These are phyloP conservation scores for Penicillium crystallinum DNA, from an alignment of 495 filamentous ascomycete species.

Conservation along the genomic window DNA sequence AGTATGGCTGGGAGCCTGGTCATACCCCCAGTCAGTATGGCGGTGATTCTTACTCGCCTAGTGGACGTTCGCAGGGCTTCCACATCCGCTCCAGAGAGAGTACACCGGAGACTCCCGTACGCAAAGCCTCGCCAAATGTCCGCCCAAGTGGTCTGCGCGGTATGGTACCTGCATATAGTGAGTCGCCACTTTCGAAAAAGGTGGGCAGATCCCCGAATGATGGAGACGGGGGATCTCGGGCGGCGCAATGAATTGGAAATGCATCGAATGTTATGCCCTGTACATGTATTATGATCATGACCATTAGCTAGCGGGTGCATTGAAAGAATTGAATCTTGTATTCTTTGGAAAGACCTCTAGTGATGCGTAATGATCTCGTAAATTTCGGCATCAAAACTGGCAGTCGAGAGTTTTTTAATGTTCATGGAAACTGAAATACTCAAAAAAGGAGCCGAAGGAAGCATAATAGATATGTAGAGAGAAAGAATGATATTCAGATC, in stretches of 20 bases:
- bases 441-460: no score
- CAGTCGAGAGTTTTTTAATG: not conserved
- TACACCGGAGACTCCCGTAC: constrained; percentile 36
- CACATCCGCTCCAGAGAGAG: constrained; percentile 37
- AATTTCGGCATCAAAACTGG: not conserved
- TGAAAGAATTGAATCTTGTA: not conserved
- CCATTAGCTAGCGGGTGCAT: not conserved
- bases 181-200: constrained; percentile 31
- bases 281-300: constrained; percentile 16
- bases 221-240: constrained; percentile 7
- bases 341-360: not conserved
- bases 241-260: constrained; percentile 7
- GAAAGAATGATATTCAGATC: constrained; percentile 7
- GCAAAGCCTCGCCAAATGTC: constrained; percentile 17
- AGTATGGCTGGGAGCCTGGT: constrained; percentile 34
- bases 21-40: constrained; percentile 25
- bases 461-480: not conserved
- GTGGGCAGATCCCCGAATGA: constrained; percentile 10
- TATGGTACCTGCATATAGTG: constrained; percentile 23
- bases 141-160: constrained; percentile 21
- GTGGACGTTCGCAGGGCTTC: constrained; percentile 23
- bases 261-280: not conserved
- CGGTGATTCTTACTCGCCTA: constrained; percentile 30
- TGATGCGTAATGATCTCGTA: no score
- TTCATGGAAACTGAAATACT: no score